Evolutionary conservation across 352 stramenopile genomes (phyloP), one percentile per base, ranked within the genome.

Genomic region (Phytophthora cactorum): DNA sequence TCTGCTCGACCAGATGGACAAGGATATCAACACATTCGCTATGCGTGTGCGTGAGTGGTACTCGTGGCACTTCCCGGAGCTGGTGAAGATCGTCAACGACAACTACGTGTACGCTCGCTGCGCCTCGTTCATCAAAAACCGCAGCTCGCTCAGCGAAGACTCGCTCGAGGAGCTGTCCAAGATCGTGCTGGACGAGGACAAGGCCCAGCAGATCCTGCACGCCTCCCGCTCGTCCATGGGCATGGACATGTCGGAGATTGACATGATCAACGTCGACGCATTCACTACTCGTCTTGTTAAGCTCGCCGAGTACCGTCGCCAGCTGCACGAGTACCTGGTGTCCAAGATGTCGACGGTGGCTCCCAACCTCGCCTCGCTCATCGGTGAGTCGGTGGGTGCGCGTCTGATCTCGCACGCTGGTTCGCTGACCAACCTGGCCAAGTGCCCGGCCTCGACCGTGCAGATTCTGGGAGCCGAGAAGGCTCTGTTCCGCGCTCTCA

Each of bases 401-500:
- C 90, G 98, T 39, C 90, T 99, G n/a, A 99, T 99, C 68, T 99
- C 98, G 61, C 99, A 99, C 86, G 98, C 98, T 61, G 92, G 98
- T 49, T 99, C 96, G 63, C 84, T 99, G 50, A 99, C 97, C 63
- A 99, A 98, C 77, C 80, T 99, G 54, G 98, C 98, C 73, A 99
- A 99, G 83, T 98, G 95, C 72, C 98, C 98, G 15, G 98, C 98
- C 36, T 99, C 97, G 54, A 99, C 98, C 10, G 97, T 99, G 46
- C 98, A 99, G 81, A 99, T 99, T 78, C 83, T 99, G 14, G 98
- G 98, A 68, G 98, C 98, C n/a, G 98, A 99, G 82, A 99, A 99
- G 88, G 98, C 98, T 59, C 88, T 99, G 31, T 99, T 99, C 88
- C 94, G 98, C 45, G 98, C 98, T 27, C 92, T 99, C 25, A 99